Evolutionary conservation across 352 stramenopile genomes (phyloP), one percentile per base, ranked within the genome.

Genomic region (Phytopythium delawarense): DNA sequence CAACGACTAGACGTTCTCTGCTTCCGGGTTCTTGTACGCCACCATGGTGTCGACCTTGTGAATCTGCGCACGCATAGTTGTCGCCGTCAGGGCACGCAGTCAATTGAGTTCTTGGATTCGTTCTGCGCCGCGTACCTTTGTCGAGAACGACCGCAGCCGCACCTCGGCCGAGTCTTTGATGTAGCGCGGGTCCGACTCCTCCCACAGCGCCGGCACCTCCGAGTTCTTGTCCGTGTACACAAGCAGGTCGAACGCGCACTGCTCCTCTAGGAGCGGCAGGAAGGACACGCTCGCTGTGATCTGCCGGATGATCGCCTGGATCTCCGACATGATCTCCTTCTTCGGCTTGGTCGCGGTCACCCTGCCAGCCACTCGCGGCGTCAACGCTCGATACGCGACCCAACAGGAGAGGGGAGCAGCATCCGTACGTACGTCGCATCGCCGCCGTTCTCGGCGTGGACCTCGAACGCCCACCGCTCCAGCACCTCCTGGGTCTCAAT

Each of bases 201-300:
- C 96, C 97, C 98, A 99, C 61, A 97, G 81, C 21, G 88, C 65
- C 40, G 97, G 97, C 32, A 99, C 96, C 35, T 91, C 83, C 1
- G 96, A 97, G 66, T 98, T 92, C 71, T 97, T 97, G 70, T 99
- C 89, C 0, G 97, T 99, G 80, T 99, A 99, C 7, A 99, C 96
- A 4, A 99, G 79, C 53, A 99, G 69, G 72, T 99, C 98, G 72
- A 99, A 99, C 4, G 93, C 96, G 68, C 97, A 99, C 23, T 96
- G 93, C 71, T 99, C 98, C 54, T 98, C 91, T 20, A 99, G 81
- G 1, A 99, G 78, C 48, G 98, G 98, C 37, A 99, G 75, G 74
- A 99, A 99, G 9, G 98, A 99, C n/a, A 99, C 96, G 56, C 84
- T 96, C 13, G 97, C 96, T 23, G 97, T 99, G 71, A 99, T 99